phyloP scores from a whole-genome alignment of 306 rosid species.

The Senna tora region DNA sequence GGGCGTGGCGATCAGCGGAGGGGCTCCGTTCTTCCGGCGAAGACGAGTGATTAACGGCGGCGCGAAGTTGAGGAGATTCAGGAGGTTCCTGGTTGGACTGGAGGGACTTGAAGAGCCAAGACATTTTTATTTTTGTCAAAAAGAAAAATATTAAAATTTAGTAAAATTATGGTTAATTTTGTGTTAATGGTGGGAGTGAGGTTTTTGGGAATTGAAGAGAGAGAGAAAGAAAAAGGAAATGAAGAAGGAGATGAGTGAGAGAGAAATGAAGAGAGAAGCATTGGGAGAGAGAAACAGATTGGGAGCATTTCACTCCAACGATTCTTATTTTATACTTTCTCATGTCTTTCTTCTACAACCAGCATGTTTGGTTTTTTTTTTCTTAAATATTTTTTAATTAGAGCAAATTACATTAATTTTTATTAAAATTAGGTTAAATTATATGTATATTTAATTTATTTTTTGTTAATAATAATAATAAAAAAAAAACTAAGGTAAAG shows the following conservation, averaged over 20 bases:
- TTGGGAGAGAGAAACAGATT: not conserved
- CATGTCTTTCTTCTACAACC: not conserved
- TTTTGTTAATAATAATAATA: too few species aligned
- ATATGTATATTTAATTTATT: too few species aligned
- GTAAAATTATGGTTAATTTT: not conserved
- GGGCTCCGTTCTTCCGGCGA: constrained; percentile 31
- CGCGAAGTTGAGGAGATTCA: constrained; percentile 36
- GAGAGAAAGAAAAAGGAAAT: not conserved
- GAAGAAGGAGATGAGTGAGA: not conserved
- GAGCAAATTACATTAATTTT: too few species aligned
- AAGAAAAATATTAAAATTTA: not conserved
- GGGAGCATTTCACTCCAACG: not conserved
- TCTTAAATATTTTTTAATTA: too few species aligned
- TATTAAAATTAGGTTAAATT: too few species aligned
- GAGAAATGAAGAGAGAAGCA: not conserved
- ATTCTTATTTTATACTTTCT: not conserved
- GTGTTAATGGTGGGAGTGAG: not conserved
- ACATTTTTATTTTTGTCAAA: constrained; percentile 48
- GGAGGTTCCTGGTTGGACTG: constrained; percentile 43
- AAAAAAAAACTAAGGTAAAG: too few species aligned
- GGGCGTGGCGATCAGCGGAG: constrained; percentile 44
- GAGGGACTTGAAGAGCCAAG: constrained; percentile 76
- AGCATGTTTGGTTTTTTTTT: not conserved
- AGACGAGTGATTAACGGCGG: constrained; percentile 29
- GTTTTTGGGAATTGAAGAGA: not conserved